Conservation (phyloP, 2,329 filamentous ascomycete genomes). For the Thielaviopsis musarum region DNA sequence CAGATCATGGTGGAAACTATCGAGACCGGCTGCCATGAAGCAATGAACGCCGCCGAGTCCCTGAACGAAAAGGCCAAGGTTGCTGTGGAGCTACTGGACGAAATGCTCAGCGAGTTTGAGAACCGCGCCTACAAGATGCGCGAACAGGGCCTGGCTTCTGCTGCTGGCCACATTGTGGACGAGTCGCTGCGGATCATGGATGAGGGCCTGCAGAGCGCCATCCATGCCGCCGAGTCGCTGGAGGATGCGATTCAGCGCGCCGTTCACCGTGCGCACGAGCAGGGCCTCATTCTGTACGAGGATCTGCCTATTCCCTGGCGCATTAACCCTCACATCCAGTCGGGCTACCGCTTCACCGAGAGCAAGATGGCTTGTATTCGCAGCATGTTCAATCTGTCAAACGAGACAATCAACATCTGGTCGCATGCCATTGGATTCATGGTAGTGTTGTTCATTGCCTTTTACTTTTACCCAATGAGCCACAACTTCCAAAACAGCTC, state of each 20-base stretch:
- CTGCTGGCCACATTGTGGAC: constrained; percentile 58
- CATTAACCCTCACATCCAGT: constrained; percentile 82
- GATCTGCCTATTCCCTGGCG: constrained; percentile 85
- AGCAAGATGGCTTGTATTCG: constrained; percentile 77
- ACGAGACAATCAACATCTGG: constrained; percentile 97
- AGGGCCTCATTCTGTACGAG: constrained; percentile 73
- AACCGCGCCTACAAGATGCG: constrained; percentile 61
- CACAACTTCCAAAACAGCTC: constrained; percentile 75
- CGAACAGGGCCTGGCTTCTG: constrained; percentile 53
- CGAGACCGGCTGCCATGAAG: constrained; percentile 74
- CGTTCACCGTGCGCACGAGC: constrained; percentile 55
- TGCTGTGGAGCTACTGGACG: constrained; percentile 72
- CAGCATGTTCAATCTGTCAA: constrained; percentile 71
- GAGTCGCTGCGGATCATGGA: constrained; percentile 63
- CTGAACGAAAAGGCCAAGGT: constrained; percentile 83
- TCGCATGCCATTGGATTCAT: constrained; percentile 82
- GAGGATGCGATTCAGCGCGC: constrained; percentile 75
- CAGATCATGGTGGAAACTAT: constrained; percentile 86
- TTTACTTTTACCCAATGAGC: constrained; percentile 88
- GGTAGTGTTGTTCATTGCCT: constrained; percentile 71
- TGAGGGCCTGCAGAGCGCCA: constrained; percentile 67
- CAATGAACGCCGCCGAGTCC: constrained; percentile 66
- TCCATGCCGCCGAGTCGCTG: constrained; percentile 62
- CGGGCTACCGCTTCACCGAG: constrained; percentile 85
- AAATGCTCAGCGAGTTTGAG: constrained; percentile 75